Evolutionary conservation across 2,329 filamentous ascomycete genomes (phyloP).

Genomic region (Alternaria panax): DNA sequence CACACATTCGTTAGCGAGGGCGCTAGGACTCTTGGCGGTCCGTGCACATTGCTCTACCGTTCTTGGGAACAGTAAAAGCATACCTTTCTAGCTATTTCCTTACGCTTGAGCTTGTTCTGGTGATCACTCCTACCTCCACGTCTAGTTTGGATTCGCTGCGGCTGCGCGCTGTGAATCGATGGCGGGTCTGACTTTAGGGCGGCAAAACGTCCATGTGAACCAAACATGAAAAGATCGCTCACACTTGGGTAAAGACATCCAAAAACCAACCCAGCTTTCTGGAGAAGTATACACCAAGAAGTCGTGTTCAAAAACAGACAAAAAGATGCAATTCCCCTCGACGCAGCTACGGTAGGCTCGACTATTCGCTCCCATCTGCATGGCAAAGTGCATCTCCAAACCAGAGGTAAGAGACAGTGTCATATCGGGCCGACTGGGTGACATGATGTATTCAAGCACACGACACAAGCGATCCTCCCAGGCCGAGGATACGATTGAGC

Average conservation of each 20-base stretch:
- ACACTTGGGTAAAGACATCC: not conserved
- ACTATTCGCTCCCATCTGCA: not conserved
- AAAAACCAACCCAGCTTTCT: not conserved
- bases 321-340: not conserved
- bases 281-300: no score
- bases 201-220: conserved; percentile 8
- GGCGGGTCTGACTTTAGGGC: conserved; percentile 1
- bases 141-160: not conserved
- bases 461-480: not conserved
- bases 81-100: not conserved
- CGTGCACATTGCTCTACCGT: not conserved
- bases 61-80: not conserved
- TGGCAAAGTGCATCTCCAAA: not conserved
- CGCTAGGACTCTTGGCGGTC: conserved; percentile 4
- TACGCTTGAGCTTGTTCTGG: not conserved
- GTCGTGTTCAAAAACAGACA: not conserved
- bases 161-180: not conserved
- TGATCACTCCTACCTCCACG: not conserved
- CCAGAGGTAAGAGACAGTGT: not conserved
- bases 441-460: conserved; percentile 6
- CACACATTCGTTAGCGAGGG: not conserved
- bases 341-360: not conserved
- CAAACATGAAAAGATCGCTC: not conserved
- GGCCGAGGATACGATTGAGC: not conserved
- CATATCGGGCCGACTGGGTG: conserved; percentile 1